Evolutionary conservation across 352 stramenopile genomes (phyloP).

Genomic region (Pythium utonaiense): DNA sequence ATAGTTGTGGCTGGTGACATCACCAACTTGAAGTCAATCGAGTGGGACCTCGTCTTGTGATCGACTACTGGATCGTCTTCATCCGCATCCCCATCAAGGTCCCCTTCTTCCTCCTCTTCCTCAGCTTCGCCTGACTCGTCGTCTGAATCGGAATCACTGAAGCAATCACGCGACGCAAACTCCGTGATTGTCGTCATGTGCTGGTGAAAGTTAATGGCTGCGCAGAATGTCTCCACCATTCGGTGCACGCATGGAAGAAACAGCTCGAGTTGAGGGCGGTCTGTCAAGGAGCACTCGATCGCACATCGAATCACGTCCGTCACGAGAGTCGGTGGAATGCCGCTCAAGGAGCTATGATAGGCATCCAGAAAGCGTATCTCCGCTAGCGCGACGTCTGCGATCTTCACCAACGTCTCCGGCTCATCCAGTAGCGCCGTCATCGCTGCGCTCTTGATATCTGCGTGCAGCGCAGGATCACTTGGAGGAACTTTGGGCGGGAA

Average conservation of each 20-base stretch:
- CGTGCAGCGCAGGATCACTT: constrained; percentile 50
- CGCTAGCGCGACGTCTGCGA: constrained; percentile 54
- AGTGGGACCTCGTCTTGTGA: neutral
- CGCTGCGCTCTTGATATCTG: constrained; percentile 51
- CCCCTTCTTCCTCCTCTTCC: constrained; percentile 26
- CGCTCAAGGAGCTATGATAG: constrained; percentile 37
- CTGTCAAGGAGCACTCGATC: constrained; percentile 44
- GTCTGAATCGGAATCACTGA: constrained; percentile 74
- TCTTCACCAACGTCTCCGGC: constrained; percentile 35
- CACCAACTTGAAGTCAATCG: neutral
- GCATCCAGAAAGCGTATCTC: constrained; percentile 69
- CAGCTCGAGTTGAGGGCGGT: constrained; percentile 38
- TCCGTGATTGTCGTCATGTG: constrained; percentile 71
- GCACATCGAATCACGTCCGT: constrained; percentile 54
- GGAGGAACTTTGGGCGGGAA: constrained; percentile 49
- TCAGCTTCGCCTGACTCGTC: constrained; percentile 47
- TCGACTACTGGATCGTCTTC: constrained; percentile 11
- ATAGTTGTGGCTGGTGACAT: constrained; percentile 4
- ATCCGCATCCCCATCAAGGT: constrained; percentile 8
- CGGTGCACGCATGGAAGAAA: constrained; percentile 51
- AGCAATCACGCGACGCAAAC: constrained; percentile 68
- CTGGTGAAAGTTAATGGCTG: constrained; percentile 74
- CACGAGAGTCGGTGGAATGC: constrained; percentile 48
- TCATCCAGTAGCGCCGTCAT: constrained; percentile 49
- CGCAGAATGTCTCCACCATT: constrained; percentile 54